Base-by-base conservation (phyloP, 176 grass and related monocot genomes). In the Panicum miliaceum region DNA sequence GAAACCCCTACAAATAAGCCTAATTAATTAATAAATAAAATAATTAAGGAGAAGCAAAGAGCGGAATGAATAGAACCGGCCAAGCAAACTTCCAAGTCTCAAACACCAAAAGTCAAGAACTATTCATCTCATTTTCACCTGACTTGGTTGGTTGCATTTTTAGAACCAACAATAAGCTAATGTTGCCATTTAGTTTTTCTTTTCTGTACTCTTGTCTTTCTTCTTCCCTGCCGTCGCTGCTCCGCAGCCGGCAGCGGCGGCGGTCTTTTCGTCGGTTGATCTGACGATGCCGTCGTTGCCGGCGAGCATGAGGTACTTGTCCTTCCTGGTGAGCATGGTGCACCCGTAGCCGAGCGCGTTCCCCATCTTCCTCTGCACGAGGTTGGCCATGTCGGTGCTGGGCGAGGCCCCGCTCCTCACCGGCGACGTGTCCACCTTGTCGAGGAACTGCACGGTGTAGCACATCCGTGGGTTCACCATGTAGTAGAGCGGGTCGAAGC, bases 291-390 rank as follows among this genome's bases (percentile, higher is more conserved):
- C 94, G 18, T 97, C 94, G 79, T 94, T 94, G 6, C 85, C 94
- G 12, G 90, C 92, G 7, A 97, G 90, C 85, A 94, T 90, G 71
- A 88, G 81, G 76, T 97, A 97, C 83, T 94, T 97, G 36, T 94
- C 91, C 88, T 84, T 97, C 80, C 94, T 88, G 11, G 94, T 94
- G 27, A 97, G 78, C 73, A 84, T 88, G 20, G 94, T 94, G 77
- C 90, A 97, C 0, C 73, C 64, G 9, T 88, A 97, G 0, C 94
- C 92, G 1, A 97, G 72, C 26, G 92, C 94, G 0, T 75, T 73
- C 18, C 90, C 92, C 48, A 97, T 92, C 81, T 80, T 45, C 16
- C 20, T 71, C 88, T 97, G 92, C 60, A 97, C 87, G 13, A 56
- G 69, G 56, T 97, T 97, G 4, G 92, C 94, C 54, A 90, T 20